Percentiles rank a stretch among this genome's conserved stretches.
These are phyloP conservation scores for Pulveroboletus sp. DNA, from an alignment of 768 basidiomycete species.

Conservation along the genomic window DNA sequence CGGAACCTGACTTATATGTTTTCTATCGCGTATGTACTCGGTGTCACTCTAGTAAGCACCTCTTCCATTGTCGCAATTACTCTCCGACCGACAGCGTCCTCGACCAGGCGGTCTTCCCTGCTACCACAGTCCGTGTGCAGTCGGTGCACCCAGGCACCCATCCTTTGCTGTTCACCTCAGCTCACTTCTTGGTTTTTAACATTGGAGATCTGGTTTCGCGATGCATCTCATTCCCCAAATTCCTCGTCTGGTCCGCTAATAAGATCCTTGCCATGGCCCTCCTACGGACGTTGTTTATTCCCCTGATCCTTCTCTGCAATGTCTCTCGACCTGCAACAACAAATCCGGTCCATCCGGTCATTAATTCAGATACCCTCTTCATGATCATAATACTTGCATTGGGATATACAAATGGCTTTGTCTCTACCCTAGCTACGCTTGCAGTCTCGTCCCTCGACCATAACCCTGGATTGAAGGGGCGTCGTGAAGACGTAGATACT, in stretches of 20 bases:
- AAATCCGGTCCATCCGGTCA: slow-evolving; percentile 34
- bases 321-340: slow-evolving; percentile 45
- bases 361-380: slow-evolving; percentile 74
- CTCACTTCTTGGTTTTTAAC: slow-evolving; percentile 77
- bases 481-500: slow-evolving; percentile 74
- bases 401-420: slow-evolving; percentile 78
- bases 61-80: background rate
- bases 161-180: slow-evolving; percentile 75
- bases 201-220: slow-evolving; percentile 68
- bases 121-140: slow-evolving; percentile 73
- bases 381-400: slow-evolving; percentile 69
- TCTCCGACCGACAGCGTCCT: slow-evolving; percentile 5
- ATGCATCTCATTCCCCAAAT: slow-evolving; percentile 52
- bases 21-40: slow-evolving; percentile 70
- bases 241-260: slow-evolving; percentile 66
- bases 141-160: slow-evolving; percentile 64
- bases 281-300: slow-evolving; percentile 75
- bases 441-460: slow-evolving; percentile 75
- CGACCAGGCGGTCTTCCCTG: slow-evolving; percentile 75
- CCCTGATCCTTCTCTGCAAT: slow-evolving; percentile 87
- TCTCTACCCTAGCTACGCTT: slow-evolving; percentile 77
- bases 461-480: slow-evolving; percentile 65
- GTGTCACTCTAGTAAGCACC: slow-evolving; percentile 69
- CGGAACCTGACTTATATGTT: slow-evolving; percentile 66
- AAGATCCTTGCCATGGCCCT: slow-evolving; percentile 61